Conservation (phyloP, 1,139 yeast genomes). For the Taphrina confusa region DNA sequence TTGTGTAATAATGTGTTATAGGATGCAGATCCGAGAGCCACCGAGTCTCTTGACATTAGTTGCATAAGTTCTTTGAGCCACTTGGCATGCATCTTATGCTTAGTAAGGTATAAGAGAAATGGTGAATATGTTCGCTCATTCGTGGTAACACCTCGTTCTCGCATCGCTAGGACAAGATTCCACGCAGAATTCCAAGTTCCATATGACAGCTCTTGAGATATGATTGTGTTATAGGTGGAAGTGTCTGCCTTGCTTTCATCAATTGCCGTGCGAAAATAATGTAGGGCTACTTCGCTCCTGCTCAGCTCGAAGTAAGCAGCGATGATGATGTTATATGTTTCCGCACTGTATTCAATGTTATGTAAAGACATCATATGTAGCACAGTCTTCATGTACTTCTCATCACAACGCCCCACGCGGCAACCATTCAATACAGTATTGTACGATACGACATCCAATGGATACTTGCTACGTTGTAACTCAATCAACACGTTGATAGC, state of each 20-base stretch:
- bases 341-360: not conserved
- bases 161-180: not conserved
- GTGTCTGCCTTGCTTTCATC: not conserved
- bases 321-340: slow-evolving; percentile 1
- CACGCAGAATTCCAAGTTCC: not conserved
- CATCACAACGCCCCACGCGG: slow-evolving; percentile 2
- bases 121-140: slow-evolving; percentile 12
- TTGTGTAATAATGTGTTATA: slow-evolving; percentile 6
- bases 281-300: not conserved
- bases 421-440: slow-evolving; percentile 13
- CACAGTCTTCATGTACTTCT: not conserved
- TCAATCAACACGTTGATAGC: not conserved
- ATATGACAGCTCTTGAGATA: slow-evolving; percentile 1
- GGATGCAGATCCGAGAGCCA: not conserved
- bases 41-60: not conserved
- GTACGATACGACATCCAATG: slow-evolving; percentile 6
- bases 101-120: slow-evolving; percentile 4
- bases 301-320: not conserved
- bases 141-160: not conserved
- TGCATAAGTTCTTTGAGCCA: slow-evolving; percentile 1
- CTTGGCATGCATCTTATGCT: not conserved
- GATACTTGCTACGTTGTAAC: not conserved
- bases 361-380: not conserved
- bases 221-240: slow-evolving; percentile 10
- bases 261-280: not conserved